Conservation (phyloP, 768 basidiomycete species). For the Serendipita vermifera region DNA sequence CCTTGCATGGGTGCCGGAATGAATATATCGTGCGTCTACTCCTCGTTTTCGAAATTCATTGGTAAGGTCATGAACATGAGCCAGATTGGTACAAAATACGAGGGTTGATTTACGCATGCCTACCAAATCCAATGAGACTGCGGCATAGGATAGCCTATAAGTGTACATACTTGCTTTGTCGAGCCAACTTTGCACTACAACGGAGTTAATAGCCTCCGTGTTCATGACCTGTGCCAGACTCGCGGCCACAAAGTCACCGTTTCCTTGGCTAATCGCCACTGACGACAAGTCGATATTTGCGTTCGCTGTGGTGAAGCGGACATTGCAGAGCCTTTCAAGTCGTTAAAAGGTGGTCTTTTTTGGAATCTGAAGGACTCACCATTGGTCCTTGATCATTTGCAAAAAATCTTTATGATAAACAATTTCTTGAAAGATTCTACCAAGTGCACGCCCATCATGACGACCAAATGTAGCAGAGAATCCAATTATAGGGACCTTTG, state of each 20-base stretch:
- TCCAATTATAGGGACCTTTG: conserved; percentile 67
- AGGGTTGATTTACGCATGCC: conserved; percentile 69
- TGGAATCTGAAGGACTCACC: conserved; percentile 32
- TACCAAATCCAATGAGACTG: conserved; percentile 17
- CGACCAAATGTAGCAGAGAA: conserved; percentile 93
- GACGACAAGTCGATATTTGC: conserved; percentile 55
- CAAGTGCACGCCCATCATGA: conserved; percentile 80
- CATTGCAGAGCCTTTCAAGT: conserved; percentile 57
- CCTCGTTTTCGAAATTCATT: conserved; percentile 57
- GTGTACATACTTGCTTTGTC: conserved; percentile 60
- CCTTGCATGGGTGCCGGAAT: conserved; percentile 47
- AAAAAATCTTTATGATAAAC: conserved; percentile 87
- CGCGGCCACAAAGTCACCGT: conserved; percentile 71
- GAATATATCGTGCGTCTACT: conserved; percentile 73
- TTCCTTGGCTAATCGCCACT: conserved; percentile 50
- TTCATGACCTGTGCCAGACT: conserved; percentile 76
- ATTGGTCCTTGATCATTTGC: conserved; percentile 86
- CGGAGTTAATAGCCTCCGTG: conserved; percentile 56
- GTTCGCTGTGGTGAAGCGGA: conserved; percentile 72
- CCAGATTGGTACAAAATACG: conserved; percentile 79
- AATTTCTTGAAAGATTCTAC: conserved; percentile 78
- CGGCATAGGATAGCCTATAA: neutral
- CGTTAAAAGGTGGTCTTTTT: neutral
- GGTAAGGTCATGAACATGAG: conserved; percentile 67
- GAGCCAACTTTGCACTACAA: conserved; percentile 74